A percentile compares a stretch with the other conserved stretches of the same genome.
Conservation (phyloP, 1,284 basidiomycete species). For the Singerocomus inundabilis region DNA sequence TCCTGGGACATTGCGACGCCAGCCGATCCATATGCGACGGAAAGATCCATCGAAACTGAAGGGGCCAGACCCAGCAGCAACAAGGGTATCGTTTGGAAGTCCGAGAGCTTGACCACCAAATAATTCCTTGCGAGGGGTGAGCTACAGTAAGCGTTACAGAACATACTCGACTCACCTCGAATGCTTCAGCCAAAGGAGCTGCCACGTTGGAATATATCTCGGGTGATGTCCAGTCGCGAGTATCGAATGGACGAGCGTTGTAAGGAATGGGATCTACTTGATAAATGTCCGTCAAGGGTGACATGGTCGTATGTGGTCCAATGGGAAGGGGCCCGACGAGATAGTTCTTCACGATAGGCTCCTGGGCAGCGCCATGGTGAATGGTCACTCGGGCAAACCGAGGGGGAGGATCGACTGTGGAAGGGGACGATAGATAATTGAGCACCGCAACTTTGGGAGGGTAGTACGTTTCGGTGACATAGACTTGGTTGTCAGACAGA, state of each 20-base stretch:
- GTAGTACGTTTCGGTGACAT: constrained; percentile 47
- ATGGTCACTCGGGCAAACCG: constrained; percentile 30
- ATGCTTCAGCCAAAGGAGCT: constrained; percentile 37
- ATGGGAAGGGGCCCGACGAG: constrained; percentile 58
- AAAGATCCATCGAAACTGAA: constrained; percentile 61
- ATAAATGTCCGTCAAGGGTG: constrained; percentile 48
- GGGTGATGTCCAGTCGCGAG: constrained; percentile 35
- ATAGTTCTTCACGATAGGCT: constrained; percentile 50
- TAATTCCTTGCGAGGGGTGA: constrained; percentile 38
- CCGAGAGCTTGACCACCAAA: constrained; percentile 38
- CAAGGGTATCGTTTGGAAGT: constrained; percentile 45
- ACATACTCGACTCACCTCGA: constrained; percentile 34
- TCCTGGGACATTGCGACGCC: constrained; percentile 49
- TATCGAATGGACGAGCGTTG: constrained; percentile 46
- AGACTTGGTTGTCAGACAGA: constrained; percentile 49
- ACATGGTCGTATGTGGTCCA: constrained; percentile 36
- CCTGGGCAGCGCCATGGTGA: constrained; percentile 45
- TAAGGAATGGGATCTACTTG: constrained; percentile 49
- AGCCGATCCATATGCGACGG: constrained; percentile 52
- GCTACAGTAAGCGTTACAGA: constrained; percentile 3
- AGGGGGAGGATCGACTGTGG: constrained; percentile 2
- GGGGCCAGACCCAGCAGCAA: constrained; percentile 45
- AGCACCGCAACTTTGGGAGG: constrained; percentile 51
- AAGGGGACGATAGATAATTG: constrained; percentile 42
- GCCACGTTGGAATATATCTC: constrained; percentile 34